Conservation (phyloP, 2,329 filamentous ascomycete species). For the Trichoderma breve region DNA sequence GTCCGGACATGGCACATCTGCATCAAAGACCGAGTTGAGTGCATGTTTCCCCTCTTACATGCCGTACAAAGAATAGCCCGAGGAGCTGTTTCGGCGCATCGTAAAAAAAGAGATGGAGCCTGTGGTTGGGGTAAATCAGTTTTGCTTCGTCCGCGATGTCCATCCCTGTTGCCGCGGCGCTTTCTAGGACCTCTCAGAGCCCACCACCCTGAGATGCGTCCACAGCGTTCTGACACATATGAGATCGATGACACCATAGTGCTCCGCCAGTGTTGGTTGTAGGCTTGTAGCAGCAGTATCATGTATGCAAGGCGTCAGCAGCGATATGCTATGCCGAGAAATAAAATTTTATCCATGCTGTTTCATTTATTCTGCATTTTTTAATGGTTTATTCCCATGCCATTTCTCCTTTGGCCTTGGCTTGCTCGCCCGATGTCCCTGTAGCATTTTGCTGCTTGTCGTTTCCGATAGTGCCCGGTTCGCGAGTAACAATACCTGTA, state of each 20-base stretch:
- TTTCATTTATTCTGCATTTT: neutral
- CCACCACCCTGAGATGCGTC: slow-evolving; percentile 11
- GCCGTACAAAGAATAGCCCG: neutral
- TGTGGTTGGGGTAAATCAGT: neutral
- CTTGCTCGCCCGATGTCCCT: slow-evolving; percentile 3
- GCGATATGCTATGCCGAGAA: slow-evolving; percentile 10
- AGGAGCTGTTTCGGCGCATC: neutral
- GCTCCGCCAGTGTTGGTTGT: slow-evolving; percentile 6
- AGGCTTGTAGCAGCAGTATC: neutral
- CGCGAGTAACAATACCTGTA: slow-evolving; percentile 1
- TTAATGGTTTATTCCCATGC: neutral
- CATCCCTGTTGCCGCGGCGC: slow-evolving; percentile 10
- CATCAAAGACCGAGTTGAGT: slow-evolving; percentile 5
- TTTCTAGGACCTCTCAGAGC: slow-evolving; percentile 1
- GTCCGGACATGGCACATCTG: slow-evolving; percentile 6
- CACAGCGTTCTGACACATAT: slow-evolving; percentile 19
- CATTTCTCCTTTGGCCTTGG: neutral
- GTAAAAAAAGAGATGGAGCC: slow-evolving; percentile 2
- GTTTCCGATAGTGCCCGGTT: slow-evolving; percentile 13
- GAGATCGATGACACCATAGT: slow-evolving; percentile 18
- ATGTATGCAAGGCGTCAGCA: slow-evolving; percentile 16
- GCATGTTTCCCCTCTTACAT: slow-evolving; percentile 16
- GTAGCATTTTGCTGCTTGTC: neutral
- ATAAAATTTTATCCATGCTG: neutral
- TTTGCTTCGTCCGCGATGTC: neutral